These are phyloP conservation scores for Trifolium pratense DNA, from an alignment of 306 rosid genomes.

Conservation along the genomic window DNA sequence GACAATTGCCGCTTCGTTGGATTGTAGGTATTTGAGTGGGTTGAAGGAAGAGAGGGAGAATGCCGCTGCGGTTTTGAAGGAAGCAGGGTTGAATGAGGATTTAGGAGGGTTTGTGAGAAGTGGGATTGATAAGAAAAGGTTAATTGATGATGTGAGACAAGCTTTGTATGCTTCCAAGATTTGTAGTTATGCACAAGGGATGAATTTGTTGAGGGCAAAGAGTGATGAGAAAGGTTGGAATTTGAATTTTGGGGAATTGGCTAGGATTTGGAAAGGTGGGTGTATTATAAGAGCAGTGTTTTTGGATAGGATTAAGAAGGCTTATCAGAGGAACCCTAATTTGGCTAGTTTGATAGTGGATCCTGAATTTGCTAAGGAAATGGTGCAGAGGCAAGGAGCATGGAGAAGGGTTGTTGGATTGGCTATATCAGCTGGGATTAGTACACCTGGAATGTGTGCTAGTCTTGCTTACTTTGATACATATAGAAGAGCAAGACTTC, in stretches of 20 bases:
- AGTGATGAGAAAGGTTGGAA: slow-evolving; percentile 83
- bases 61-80: slow-evolving; percentile 68
- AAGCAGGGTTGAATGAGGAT: slow-evolving; percentile 76
- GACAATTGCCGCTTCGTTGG: slow-evolving; percentile 86
- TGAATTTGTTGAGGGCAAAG: slow-evolving; percentile 92
- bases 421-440: slow-evolving; percentile 83
- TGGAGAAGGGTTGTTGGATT: slow-evolving; percentile 95
- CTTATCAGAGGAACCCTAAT: slow-evolving; percentile 81
- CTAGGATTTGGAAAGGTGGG: slow-evolving; percentile 98
- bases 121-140: slow-evolving; percentile 74
- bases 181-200: slow-evolving; percentile 96
- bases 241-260: slow-evolving; percentile 87
- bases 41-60: slow-evolving; percentile 90
- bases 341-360: slow-evolving; percentile 84
- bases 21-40: slow-evolving; percentile 83
- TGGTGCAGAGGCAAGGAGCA: slow-evolving; percentile 95
- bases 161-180: slow-evolving; percentile 94
- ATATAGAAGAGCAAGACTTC: slow-evolving; percentile 80
- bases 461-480: slow-evolving; percentile 93
- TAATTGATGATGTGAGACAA: slow-evolving; percentile 93
- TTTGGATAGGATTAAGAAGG: slow-evolving; percentile 91
- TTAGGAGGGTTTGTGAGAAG: slow-evolving; percentile 51
- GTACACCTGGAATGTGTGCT: slow-evolving; percentile 98
- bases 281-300: slow-evolving; percentile 93
- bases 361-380: slow-evolving; percentile 88